Base-by-base conservation (phyloP, 2,329 filamentous ascomycete species). In the Tolypocladium cylindrosporum region DNA sequence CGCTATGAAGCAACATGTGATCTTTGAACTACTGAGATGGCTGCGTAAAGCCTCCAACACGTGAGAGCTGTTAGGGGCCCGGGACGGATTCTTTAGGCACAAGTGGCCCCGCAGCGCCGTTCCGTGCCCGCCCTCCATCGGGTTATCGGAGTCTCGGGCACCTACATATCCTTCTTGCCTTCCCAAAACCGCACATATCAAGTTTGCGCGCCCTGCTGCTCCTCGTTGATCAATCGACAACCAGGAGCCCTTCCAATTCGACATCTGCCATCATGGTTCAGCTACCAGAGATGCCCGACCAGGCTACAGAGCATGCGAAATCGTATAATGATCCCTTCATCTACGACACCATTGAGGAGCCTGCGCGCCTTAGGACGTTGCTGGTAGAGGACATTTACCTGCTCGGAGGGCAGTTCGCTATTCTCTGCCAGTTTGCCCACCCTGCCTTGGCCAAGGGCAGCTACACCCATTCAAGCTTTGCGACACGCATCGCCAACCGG, bases 381-480 rank as follows among this genome's bases (percentile, higher is more conserved):
- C 55, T 61, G 19, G 41, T 54, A n/a, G 60, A 66, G 27, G 61
- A 62, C 59, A 61, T 66, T 19, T 65, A 61, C 55, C 59, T 66
- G 10, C 54, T 63, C 8, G 64, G 64, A 36, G 64, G 62, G 1
- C 62, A 65, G 40, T 66, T 64, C 41, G 63, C 73, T 24, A 73
- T 75, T 53, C 65, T 75, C 2, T 67, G 75, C 11, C 74, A 75
- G 58, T 68, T 74, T n/a, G 72, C 74, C 40, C 68, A 73, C 55
- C 71, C 74, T 1, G 70, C 68, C 10, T 67, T 75, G 6, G 73
- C 66, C 8, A 67, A 68, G 36, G 72, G 72, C 27, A 71, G 72
- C 36, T 64, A 69, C 60, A 62, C 69, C 54, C 71, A 74, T 61
- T 73, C 70, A 65, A 74, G 71, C 62, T 75, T 75, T 57, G 67